Evolutionary conservation across 169 alveolate genomes (phyloP).

Genomic region (Besnoitia besnoiti): DNA sequence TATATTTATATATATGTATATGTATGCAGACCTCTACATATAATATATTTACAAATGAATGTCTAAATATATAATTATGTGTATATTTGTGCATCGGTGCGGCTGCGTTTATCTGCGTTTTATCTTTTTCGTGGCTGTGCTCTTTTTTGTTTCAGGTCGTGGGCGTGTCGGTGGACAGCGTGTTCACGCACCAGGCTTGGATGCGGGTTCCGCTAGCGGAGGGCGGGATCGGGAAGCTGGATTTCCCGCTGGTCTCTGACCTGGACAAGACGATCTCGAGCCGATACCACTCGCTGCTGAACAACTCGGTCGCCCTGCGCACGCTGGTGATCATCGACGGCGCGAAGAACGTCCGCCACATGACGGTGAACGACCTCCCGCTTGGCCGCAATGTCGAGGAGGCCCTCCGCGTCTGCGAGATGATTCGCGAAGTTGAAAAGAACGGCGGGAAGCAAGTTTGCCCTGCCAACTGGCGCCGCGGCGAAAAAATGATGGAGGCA

Average conservation of each 20-base stretch:
- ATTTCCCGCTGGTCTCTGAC: constrained; percentile 94
- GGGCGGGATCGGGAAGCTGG: constrained; percentile 95
- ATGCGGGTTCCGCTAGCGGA: constrained; percentile 92
- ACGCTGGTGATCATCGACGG: constrained; percentile 97
- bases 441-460: constrained; percentile 95
- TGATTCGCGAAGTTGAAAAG: constrained; percentile 89
- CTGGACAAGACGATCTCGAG: constrained; percentile 88
- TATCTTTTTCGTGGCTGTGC: neutral
- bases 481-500: constrained; percentile 94
- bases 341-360: constrained; percentile 94
- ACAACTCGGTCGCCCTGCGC: constrained; percentile 91
- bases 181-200: constrained; percentile 96
- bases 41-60: neutral
- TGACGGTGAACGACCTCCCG: constrained; percentile 95
- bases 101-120: neutral
- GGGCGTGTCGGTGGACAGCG: constrained; percentile 97
- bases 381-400: constrained; percentile 97
- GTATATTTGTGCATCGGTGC: neutral
- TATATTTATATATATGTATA: neutral
- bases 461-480: constrained; percentile 99
- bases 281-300: constrained; percentile 91
- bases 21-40: neutral
- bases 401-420: constrained; percentile 82
- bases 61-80: neutral
- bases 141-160: constrained; percentile 62